phyloP scores from a whole-genome alignment of 192 early-diverging fungal species.

The Gamsiella multidivaricata region DNA sequence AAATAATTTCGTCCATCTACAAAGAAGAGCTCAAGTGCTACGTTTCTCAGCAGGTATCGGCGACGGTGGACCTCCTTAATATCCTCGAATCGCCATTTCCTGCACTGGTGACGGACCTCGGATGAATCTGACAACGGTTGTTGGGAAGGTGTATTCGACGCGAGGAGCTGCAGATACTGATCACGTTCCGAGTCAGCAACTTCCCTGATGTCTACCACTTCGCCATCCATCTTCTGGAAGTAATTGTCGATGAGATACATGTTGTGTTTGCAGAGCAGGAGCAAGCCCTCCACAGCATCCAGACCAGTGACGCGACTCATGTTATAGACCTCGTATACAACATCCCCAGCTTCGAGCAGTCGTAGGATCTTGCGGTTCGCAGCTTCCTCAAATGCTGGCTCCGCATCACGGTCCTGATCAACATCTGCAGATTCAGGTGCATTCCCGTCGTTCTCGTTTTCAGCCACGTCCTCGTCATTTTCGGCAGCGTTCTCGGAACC shows the following conservation, averaged over 20 bases:
- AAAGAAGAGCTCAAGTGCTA: constrained; percentile 86
- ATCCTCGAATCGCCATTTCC: constrained; percentile 68
- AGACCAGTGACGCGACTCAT: constrained; percentile 72
- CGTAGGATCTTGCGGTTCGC: constrained; percentile 78
- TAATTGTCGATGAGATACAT: constrained; percentile 81
- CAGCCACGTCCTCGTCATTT: constrained; percentile 11
- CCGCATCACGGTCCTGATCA: constrained; percentile 52
- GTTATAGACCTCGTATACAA: constrained; percentile 77
- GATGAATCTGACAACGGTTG: constrained; percentile 45
- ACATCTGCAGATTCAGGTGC: constrained; percentile 6
- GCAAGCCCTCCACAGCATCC: constrained; percentile 75
- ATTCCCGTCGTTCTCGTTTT: neutral
- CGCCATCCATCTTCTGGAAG: constrained; percentile 69
- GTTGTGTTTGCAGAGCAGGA: constrained; percentile 75
- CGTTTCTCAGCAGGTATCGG: constrained; percentile 64
- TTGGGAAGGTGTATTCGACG: constrained; percentile 59
- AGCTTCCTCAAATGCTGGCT: constrained; percentile 70
- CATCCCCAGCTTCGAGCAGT: constrained; percentile 74
- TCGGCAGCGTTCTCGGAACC: constrained; percentile 9
- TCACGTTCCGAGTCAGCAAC: constrained; percentile 71
- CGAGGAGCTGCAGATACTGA: constrained; percentile 66
- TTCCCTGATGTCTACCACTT: constrained; percentile 78
- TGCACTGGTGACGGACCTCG: constrained; percentile 60
- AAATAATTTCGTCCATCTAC: constrained; percentile 77
- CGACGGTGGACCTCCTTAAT: constrained; percentile 69